Base-by-base conservation (phyloP, 768 basidiomycete species). In the Leccinum sublutescens region DNA sequence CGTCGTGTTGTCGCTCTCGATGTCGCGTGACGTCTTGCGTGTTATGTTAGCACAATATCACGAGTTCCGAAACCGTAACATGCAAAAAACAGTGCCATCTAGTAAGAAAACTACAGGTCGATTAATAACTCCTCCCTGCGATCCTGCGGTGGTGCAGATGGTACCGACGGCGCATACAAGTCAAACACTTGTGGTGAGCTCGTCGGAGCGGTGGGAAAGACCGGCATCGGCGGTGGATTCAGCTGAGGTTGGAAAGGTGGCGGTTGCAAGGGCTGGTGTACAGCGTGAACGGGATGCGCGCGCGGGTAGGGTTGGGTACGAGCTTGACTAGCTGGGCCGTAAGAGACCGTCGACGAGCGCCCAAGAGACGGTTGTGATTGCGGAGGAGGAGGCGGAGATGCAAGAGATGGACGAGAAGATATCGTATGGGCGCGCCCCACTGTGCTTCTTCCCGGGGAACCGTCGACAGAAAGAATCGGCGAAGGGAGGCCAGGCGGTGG, bases 141-240 rank as follows among this genome's bases (percentile, higher is more conserved):
- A 61, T 88, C 86, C 59, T 81, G 79, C 51, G 83, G 82, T 3
- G 69, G 58, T 38, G 78, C 80, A 40, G 76, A 70, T 4, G 83
- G 78, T 50, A 75, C 76, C 17, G 85, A 76, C 5, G 82, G 70
- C 9, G 71, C 75, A 64, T 86, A 85, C 68, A 79, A 62, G 27
- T 81, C 71, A 69, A 80, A 84, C 5, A 76, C 54, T 67, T 85
- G 83, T 2, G 89, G 87, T 8, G 77, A 70, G 12, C 76, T 75
- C 4, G 85, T 87, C 5, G 89, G 89, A 6, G 76, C 88, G 29
- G 76, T 76, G 1, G 89, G 89, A 72, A 91, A 89, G 54, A 80
- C 79, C 0, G 88, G 83, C 7, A 81, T 79, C 0, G 88, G 83
- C 33, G 74, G 43, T 52, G 63, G 47, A 12, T 61, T 59, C 38